A percentile compares a stretch with the other conserved stretches of the same genome.
phyloP scores from a whole-genome alignment of 1,139 yeast species.

The Debaryomyces fabryi region DNA sequence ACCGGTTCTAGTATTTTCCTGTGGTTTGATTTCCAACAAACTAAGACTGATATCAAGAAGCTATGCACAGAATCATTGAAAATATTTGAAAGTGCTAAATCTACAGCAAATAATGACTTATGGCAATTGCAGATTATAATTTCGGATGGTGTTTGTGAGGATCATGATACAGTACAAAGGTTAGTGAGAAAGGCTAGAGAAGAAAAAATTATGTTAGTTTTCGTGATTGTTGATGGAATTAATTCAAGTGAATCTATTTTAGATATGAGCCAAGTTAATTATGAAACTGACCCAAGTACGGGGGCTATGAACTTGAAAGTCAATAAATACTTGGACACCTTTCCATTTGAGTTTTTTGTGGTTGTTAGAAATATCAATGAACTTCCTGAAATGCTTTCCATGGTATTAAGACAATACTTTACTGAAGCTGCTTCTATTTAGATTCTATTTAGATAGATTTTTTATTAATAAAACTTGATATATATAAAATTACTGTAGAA shows the following conservation, averaged over 20 bases:
- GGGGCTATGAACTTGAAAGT: constrained; percentile 79
- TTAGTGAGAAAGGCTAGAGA: constrained; percentile 92
- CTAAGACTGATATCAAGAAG: constrained; percentile 78
- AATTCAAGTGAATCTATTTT: constrained; percentile 82
- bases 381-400: constrained; percentile 87
- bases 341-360: constrained; percentile 96
- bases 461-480: background rate
- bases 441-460: constrained; percentile 19
- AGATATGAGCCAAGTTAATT: constrained; percentile 93
- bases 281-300: constrained; percentile 60
- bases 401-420: constrained; percentile 90
- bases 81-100: constrained; percentile 72
- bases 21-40: constrained; percentile 90
- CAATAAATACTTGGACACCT: constrained; percentile 82
- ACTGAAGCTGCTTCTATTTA: constrained; percentile 54
- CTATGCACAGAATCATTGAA: constrained; percentile 73
- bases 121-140: constrained; percentile 94
- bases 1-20: constrained; percentile 84
- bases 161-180: constrained; percentile 78
- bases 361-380: constrained; percentile 88
- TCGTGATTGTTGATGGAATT: constrained; percentile 90
- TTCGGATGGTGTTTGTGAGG: constrained; percentile 97
- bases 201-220: constrained; percentile 90
- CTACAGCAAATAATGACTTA: constrained; percentile 60
- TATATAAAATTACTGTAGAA: background rate